Base-by-base conservation (phyloP, 2,329 filamentous ascomycete genomes). In the Fusarium armeniacum region DNA sequence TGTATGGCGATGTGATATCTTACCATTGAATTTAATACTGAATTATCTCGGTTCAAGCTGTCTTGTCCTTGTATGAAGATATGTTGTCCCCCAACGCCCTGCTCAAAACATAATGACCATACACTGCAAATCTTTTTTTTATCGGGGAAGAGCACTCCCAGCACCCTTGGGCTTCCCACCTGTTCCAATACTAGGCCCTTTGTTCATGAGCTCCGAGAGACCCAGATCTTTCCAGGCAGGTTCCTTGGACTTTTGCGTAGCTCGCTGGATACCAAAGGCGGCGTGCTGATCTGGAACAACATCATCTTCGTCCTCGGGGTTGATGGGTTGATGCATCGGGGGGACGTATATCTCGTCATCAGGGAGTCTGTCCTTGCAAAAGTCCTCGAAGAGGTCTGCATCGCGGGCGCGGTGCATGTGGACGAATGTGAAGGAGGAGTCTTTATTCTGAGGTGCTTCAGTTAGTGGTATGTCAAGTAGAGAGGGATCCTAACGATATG, bases 211-310 rank as follows among this genome's bases (percentile, higher is more conserved):
- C 61, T 89, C 87, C 8, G 84, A 85, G n/a, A 96, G 82, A 0
- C 92, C 91, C 9, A 95, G 81, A 76, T 96, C 93, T 76, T 90
- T 91, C 93, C 93, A 97, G 10, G 89, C 89, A 2, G 91, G 85
- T 80, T 94, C 91, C 74, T 86, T 87, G 73, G 84, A 85, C 69
- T 87, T 86, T 81, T 93, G 91, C 18, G 92, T 94, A 12, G 93
- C 93, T 71, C 91, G 87, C 78, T 93, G 89, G 74, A 97, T 96
- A 40, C 93, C 93, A 78, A 96, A 96, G 0, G 93, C 93, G 15
- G 93, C 93, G 77, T 96, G 93, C 81, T 96, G 93, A 79, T 96
- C 92, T 1, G 93, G 93, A 6, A 96, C 93, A 6, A 96, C 91
- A 76, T 96, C 93, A 76, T 96, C 93, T 80, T 96, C 92, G 78